Base-by-base conservation (phyloP, 495 filamentous ascomycete genomes). In the Podospora australis region DNA sequence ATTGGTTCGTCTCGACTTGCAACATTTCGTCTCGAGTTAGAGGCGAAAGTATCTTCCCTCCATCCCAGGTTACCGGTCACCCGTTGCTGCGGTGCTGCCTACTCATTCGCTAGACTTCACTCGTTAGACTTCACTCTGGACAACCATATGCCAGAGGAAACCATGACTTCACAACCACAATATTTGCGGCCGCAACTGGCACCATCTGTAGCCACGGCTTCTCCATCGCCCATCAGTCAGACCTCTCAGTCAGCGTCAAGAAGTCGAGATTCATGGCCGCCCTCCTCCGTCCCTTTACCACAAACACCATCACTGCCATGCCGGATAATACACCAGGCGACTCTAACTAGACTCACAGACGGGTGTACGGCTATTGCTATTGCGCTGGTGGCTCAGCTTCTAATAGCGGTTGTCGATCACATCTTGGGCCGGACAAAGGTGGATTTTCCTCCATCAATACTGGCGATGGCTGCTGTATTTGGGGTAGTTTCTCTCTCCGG, bases 381-480 rank as follows among this genome's bases (percentile, higher is more conserved):
- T 1, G 53, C 48, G 1, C 22, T 60, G 7, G 13, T 43, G 0
- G 56, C 60, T 11, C 64, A 67, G 46, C 21, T 64, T 13, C 22
- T 65, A 23, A 61, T 64, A 4, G 56, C 56, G 2, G 56, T 46
- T 2, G 54, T 67, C 21, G 49, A 65, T 11, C 11, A 30, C 19
- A 46, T 47, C 9, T 24, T 65, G 23, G 46, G 44, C 40, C 20
- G 24, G 4, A 55, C 34, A 9, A 39, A 39, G 6, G 46, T 51
- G 23, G 58, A 64, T 24, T 65, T 65, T 35, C 64, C 64, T 1
- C 48, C 64, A 0, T 53, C 64, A 2, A 60, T 67, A 17, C 16
- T 67, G 10, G 64, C 62, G 38, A 65, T 67, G 64, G 44, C 52
- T 0, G 36, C 25, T 2, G 51, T 67, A 0, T 63, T 65, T 36